Conservation (phyloP, 805 yeast species). For the Wickerhamia fluorescens region DNA sequence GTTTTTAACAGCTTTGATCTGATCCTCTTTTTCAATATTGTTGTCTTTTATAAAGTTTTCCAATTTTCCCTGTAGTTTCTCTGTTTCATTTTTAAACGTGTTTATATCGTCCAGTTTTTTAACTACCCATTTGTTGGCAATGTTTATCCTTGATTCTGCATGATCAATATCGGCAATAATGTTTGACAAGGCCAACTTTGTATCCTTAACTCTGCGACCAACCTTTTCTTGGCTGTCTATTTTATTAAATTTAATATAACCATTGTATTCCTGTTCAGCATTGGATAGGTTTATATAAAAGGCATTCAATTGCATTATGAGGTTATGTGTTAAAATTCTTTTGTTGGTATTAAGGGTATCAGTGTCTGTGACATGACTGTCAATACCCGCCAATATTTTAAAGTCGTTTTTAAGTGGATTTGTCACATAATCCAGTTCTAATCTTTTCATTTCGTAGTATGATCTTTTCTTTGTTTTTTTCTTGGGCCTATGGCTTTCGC, state of each 20-base stretch:
- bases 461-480: conserved; percentile 15
- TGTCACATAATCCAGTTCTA: conserved; percentile 59
- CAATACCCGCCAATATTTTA: conserved; percentile 44
- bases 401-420: conserved; percentile 55
- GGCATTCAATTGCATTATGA: conserved; percentile 49
- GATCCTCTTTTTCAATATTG: conserved; percentile 14
- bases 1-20: conserved; percentile 21
- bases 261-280: conserved; percentile 37
- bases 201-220: conserved; percentile 36
- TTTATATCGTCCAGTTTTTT: conserved; percentile 27
- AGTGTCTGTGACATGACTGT: conserved; percentile 30
- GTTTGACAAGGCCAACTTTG: conserved; percentile 37
- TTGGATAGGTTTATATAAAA: conserved; percentile 36
- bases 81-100: conserved; percentile 14
- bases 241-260: conserved; percentile 24
- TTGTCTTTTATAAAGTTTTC: conserved; percentile 16
- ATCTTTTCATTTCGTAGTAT: conserved; percentile 55
- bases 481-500: too few species aligned
- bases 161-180: conserved; percentile 42
- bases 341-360: too few species aligned
- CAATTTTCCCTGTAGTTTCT: conserved; percentile 21
- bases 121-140: conserved; percentile 24
- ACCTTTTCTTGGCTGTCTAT: conserved; percentile 36
- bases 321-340: conserved; percentile 48
- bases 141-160: conserved; percentile 25